Base-by-base conservation (phyloP, 208 protist species). In the Borovskyia barvae region DNA sequence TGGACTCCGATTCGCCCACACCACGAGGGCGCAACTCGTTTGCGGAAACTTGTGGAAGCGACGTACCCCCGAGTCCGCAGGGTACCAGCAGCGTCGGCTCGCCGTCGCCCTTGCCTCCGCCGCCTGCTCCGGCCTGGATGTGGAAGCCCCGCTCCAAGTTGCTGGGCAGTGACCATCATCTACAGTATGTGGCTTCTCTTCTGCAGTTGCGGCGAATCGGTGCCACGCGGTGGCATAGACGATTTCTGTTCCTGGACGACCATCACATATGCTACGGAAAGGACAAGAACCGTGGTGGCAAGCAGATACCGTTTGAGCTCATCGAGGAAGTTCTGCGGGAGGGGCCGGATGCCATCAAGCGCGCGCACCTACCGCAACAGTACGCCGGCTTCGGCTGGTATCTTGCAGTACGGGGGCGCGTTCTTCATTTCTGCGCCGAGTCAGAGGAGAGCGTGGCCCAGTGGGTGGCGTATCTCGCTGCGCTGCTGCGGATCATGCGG, bases 111-210 rank as follows among this genome's bases (percentile, higher is more conserved):
- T 8, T 48, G 1, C 48, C 58, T 11, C 30, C 61, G 17, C 36
- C 66, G 9, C 73, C 81, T 24, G 58, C 42, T 19, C 29, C 75
- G 25, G 60, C 72, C 35, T 89, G 82, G 82, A 82, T 85, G 82
- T 85, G 77, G 82, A 89, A 89, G 63, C 77, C 82, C 9, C 72
- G 77, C 15, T 88, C 81, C 0, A 84, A 77, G 37, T 58, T 77
- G 19, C 39, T 68, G 26, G 63, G 69, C 53, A 54, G 49, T 14
- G 57, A 74, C 24, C 61, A 59, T 30, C 17, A 60, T 28, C 45
- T 54, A 17, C 57, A 43, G 26, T 39, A 57, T 3, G 49, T 60
- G 24, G 69, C 57, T 3, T 55, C 58, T 3, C 65, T 82, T 37
- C 51, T 80, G 32, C 69, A 67, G 35, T 41, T 83, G 7, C 72